These are phyloP conservation scores for Spergularia azorica DNA, from an alignment of 179 eudicot species.

Conservation along the genomic window DNA sequence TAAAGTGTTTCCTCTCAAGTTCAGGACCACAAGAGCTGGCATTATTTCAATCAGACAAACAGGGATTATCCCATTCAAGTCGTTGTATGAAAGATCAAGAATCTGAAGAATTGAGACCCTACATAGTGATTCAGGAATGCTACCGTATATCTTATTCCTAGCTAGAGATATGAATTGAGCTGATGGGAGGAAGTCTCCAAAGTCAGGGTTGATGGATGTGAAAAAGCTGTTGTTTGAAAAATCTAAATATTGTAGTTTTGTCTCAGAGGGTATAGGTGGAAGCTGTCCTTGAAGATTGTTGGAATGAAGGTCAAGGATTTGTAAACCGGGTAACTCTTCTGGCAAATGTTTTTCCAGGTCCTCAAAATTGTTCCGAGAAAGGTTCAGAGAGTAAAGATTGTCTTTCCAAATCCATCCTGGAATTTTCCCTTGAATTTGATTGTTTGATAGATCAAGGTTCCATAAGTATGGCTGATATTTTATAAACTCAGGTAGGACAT, in stretches of 20 bases:
- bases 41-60: slow-evolving; percentile 11
- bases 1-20: slow-evolving; percentile 15
- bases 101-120: slow-evolving; percentile 29
- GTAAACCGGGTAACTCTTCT: background rate
- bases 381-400: too few relatives aligned
- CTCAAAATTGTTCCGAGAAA: slow-evolving; percentile 36
- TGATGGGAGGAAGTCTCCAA: slow-evolving; percentile 13
- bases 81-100: slow-evolving; percentile 46
- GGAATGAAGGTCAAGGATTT: slow-evolving; percentile 41
- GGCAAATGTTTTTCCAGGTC: slow-evolving; percentile 26
- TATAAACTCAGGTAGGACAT: too few relatives aligned
- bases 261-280: slow-evolving; percentile 33
- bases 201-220: slow-evolving; percentile 29
- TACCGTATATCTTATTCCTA: slow-evolving; percentile 40
- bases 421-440: too few relatives aligned
- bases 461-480: too few relatives aligned
- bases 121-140: slow-evolving; percentile 47
- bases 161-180: slow-evolving; percentile 32
- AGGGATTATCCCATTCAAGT: slow-evolving; percentile 33
- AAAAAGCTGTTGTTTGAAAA: slow-evolving; percentile 42
- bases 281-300: slow-evolving; percentile 41
- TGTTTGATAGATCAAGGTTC: too few relatives aligned
- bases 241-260: slow-evolving; percentile 26
- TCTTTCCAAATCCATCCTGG: too few relatives aligned
- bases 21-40: background rate